These are phyloP conservation scores for Xerocomus brunneocitrinus DNA, from an alignment of 768 basidiomycete genomes.

Conservation along the genomic window DNA sequence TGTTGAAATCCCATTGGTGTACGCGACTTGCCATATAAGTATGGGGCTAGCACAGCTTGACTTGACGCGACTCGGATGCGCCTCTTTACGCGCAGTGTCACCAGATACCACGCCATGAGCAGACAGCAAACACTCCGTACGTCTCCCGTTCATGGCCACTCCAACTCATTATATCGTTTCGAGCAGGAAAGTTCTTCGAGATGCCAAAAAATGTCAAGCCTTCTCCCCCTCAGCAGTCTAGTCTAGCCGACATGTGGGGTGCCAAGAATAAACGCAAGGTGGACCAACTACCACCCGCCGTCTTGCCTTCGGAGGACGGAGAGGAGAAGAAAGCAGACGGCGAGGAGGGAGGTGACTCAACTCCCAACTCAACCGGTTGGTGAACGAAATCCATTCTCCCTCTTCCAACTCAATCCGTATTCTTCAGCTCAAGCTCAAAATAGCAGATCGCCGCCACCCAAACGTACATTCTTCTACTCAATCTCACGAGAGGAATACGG, in stretches of 20 bases:
- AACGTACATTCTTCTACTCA: conserved; percentile 12
- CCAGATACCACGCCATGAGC: conserved; percentile 40
- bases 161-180: background rate
- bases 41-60: background rate
- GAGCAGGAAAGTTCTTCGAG: conserved; percentile 65
- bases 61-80: conserved; percentile 13
- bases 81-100: conserved; percentile 19
- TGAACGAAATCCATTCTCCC: background rate
- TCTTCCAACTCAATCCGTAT: conserved; percentile 2
- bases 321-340: conserved; percentile 21
- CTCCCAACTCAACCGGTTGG: conserved; percentile 10
- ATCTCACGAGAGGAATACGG: background rate
- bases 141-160: conserved; percentile 6
- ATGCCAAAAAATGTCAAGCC: conserved; percentile 68
- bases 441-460: conserved; percentile 25
- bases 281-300: conserved; percentile 17
- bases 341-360: conserved; percentile 6
- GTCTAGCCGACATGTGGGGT: conserved; percentile 70
- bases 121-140: conserved; percentile 73
- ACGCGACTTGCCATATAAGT: too few species aligned
- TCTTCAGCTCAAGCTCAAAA: conserved; percentile 36
- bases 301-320: conserved; percentile 23
- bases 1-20: too few species aligned
- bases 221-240: conserved; percentile 73
- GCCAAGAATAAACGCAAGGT: conserved; percentile 36